These are phyloP conservation scores for Phlegmacium glaucopus DNA, from an alignment of 768 basidiomycete genomes.

Conservation along the genomic window DNA sequence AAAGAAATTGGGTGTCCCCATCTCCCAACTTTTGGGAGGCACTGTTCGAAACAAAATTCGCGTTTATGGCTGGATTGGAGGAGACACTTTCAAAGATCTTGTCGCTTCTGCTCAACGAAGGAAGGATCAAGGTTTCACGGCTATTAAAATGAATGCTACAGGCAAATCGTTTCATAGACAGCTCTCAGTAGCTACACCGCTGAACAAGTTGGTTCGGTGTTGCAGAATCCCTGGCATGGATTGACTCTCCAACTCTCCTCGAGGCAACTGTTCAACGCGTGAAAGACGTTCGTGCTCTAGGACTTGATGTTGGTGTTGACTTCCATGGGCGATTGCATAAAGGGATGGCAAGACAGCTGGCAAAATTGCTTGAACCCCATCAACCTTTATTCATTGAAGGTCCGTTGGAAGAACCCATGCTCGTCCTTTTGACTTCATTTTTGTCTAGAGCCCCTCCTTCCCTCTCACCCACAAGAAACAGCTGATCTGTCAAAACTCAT, in stretches of 20 bases:
- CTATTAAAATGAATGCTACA: constrained; percentile 72
- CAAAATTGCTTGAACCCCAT: constrained; percentile 54
- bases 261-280: constrained; percentile 51
- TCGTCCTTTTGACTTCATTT: background rate
- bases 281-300: constrained; percentile 46
- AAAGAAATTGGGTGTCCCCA: constrained; percentile 63
- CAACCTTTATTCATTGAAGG: constrained; percentile 67
- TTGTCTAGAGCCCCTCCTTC: constrained; percentile 51
- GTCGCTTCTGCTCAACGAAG: constrained; percentile 47
- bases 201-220: background rate
- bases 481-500: constrained; percentile 52
- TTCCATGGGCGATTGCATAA: constrained; percentile 72
- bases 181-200: too few species aligned
- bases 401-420: constrained; percentile 2
- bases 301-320: constrained; percentile 64
- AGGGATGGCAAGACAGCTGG: constrained; percentile 67
- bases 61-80: constrained; percentile 62
- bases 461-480: constrained; percentile 58
- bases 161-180: constrained; percentile 35
- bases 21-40: constrained; percentile 69
- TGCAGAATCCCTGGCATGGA: constrained; percentile 44
- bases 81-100: constrained; percentile 51
- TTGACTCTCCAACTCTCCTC: constrained; percentile 56
- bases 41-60: constrained; percentile 58
- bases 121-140: constrained; percentile 61